A percentile compares a stretch with the other conserved stretches of the same genome.
Conservation (phyloP, 1,139 yeast genomes). For the Hemisphaericaspora xylanilytica region DNA sequence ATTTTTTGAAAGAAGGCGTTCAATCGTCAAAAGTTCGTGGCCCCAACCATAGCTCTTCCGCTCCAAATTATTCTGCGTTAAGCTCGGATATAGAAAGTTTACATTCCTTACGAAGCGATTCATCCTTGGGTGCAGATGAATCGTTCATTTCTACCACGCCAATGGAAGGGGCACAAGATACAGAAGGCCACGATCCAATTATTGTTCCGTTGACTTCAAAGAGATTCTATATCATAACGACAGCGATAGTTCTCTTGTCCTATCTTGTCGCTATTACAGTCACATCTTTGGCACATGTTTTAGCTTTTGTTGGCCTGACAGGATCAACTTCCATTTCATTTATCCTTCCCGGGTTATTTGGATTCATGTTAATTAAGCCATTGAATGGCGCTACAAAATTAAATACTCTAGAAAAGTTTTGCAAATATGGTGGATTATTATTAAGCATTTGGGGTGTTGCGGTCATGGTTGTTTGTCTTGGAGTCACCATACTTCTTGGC, state of each 20-base stretch:
- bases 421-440: constrained; percentile 58
- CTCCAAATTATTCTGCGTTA: constrained; percentile 18
- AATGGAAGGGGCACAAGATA: constrained; percentile 49
- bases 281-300: constrained; percentile 74
- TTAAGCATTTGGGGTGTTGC: constrained; percentile 72
- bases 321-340: constrained; percentile 94
- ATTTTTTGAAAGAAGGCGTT: constrained; percentile 41
- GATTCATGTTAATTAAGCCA: constrained; percentile 61
- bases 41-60: constrained; percentile 4
- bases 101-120: constrained; percentile 11
- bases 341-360: constrained; percentile 89
- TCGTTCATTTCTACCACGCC: constrained; percentile 47
- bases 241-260: constrained; percentile 57
- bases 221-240: constrained; percentile 63
- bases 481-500: constrained; percentile 68
- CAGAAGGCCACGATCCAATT: constrained; percentile 51
- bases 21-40: constrained; percentile 16
- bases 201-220: constrained; percentile 51
- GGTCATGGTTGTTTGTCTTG: constrained; percentile 76
- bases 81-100: constrained; percentile 23
- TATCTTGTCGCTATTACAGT: constrained; percentile 77
- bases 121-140: constrained; percentile 16
- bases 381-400: constrained; percentile 33
- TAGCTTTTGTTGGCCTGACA: constrained; percentile 92
- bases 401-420: constrained; percentile 37